Percentiles rank a stretch among this genome's conserved stretches.
Conservation (phyloP, 495 filamentous ascomycete genomes). For the Neurospora sp. region DNA sequence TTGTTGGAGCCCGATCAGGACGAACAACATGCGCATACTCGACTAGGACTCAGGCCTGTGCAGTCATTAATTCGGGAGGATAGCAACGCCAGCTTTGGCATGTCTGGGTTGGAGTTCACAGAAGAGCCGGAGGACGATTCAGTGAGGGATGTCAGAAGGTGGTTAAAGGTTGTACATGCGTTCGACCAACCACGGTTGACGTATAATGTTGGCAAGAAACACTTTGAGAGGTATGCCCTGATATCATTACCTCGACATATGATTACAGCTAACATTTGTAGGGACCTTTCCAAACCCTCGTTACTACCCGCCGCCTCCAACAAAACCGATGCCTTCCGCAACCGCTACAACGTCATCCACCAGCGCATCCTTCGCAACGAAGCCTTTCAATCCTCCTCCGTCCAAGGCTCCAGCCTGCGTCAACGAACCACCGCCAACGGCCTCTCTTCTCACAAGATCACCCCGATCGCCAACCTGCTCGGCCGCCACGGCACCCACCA, state of each 20-base stretch:
- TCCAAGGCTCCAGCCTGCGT: conserved; percentile 42
- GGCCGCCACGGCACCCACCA: conserved; percentile 78
- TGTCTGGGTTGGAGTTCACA: conserved; percentile 49
- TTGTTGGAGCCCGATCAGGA: conserved; percentile 29
- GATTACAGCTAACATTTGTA: conserved; percentile 9
- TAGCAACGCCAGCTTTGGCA: conserved; percentile 52
- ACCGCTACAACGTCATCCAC: conserved; percentile 82
- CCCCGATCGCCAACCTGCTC: conserved; percentile 85
- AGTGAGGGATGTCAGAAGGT: conserved; percentile 54
- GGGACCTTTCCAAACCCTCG: conserved; percentile 54
- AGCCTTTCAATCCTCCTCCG: conserved; percentile 73
- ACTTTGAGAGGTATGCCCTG: conserved; percentile 62
- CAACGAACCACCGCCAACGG: conserved; percentile 43
- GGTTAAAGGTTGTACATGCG: conserved; percentile 68
- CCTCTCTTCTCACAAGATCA: conserved; percentile 73
- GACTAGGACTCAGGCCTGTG: conserved; percentile 34
- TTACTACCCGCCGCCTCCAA: conserved; percentile 70
- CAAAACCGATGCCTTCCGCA: conserved; percentile 77
- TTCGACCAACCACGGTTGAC: conserved; percentile 78
- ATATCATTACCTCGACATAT: neutral
- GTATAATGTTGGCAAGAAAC: conserved; percentile 82
- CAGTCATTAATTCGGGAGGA: conserved; percentile 38
- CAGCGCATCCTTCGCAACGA: conserved; percentile 88
- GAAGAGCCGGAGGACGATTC: conserved; percentile 51
- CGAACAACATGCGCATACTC: conserved; percentile 28